phyloP scores from a whole-genome alignment of 1,139 yeast species.

The Sugiyamaella castrensis region DNA sequence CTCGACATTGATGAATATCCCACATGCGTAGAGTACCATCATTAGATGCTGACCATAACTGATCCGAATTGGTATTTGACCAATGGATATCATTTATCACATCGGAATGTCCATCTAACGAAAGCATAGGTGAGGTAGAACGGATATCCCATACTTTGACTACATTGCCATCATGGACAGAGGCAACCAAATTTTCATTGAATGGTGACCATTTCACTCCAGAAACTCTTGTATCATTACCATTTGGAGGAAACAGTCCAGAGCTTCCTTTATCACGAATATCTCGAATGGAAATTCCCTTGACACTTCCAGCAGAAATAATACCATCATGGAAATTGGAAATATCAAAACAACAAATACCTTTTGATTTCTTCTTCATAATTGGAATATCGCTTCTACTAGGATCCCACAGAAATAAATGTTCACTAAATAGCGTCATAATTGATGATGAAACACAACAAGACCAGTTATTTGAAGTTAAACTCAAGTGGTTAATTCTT shows the following conservation, averaged over 20 bases:
- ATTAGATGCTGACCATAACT: slow-evolving; percentile 56
- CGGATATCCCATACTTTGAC: slow-evolving; percentile 77
- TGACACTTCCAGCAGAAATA: slow-evolving; percentile 62
- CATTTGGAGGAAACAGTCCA: slow-evolving; percentile 46
- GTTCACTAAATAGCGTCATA: slow-evolving; percentile 58
- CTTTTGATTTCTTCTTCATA: slow-evolving; percentile 51
- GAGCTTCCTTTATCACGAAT: slow-evolving; percentile 46
- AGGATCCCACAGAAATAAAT: slow-evolving; percentile 71
- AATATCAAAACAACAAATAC: slow-evolving; percentile 53
- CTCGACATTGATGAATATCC: slow-evolving; percentile 46
- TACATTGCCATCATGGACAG: slow-evolving; percentile 56
- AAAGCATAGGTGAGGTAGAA: slow-evolving; percentile 48
- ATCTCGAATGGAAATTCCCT: slow-evolving; percentile 71
- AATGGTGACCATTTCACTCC: slow-evolving; percentile 61
- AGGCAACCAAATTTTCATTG: slow-evolving; percentile 61
- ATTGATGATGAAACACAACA: slow-evolving; percentile 46
- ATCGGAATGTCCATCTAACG: slow-evolving; percentile 56
- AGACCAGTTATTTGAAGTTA: slow-evolving; percentile 42
- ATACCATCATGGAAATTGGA: slow-evolving; percentile 49
- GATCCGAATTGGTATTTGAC: slow-evolving; percentile 47
- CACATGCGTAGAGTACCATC: slow-evolving; percentile 76
- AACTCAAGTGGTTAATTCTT: slow-evolving; percentile 41
- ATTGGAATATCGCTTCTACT: slow-evolving; percentile 53
- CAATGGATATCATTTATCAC: slow-evolving; percentile 59
- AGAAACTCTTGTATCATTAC: slow-evolving; percentile 39